These are phyloP conservation scores for Apiotrichum mycotoxinovorans DNA, from an alignment of 1,284 basidiomycete species.

Conservation along the genomic window DNA sequence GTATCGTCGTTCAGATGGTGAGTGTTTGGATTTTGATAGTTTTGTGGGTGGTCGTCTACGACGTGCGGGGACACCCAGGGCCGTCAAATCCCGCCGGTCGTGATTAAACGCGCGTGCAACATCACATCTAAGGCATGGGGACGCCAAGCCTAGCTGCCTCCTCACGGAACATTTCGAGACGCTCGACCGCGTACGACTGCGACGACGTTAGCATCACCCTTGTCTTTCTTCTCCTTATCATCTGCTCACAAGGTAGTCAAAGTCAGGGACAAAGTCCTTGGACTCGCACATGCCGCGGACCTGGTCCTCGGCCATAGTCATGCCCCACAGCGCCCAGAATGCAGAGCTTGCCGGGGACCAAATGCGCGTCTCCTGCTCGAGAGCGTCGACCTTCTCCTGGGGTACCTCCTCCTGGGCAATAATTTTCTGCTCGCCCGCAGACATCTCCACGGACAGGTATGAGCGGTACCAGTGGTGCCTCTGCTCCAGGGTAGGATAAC, in stretches of 20 bases:
- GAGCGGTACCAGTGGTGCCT: conserved; percentile 76
- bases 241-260: conserved; percentile 48
- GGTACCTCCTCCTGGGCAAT: conserved; percentile 34
- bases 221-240: background rate
- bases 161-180: conserved; percentile 47
- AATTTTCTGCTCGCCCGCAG: conserved; percentile 34
- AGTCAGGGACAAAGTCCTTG: conserved; percentile 35
- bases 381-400: conserved; percentile 39
- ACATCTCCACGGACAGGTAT: conserved; percentile 59
- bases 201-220: background rate
- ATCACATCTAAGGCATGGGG: conserved; percentile 1
- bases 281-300: conserved; percentile 57
- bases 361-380: conserved; percentile 71
- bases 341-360: conserved; percentile 87
- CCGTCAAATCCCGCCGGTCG: too few species aligned
- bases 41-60: too few species aligned
- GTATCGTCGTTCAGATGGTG: background rate
- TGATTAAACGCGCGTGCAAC: background rate
- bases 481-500: conserved; percentile 70
- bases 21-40: too few species aligned
- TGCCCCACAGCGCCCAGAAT: conserved; percentile 88
- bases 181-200: conserved; percentile 47
- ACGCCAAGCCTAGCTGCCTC: conserved; percentile 42
- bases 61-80: too few species aligned
- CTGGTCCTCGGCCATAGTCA: conserved; percentile 82